Base-by-base conservation (phyloP, 2,329 filamentous ascomycete genomes). In the Diaporthe velutina region DNA sequence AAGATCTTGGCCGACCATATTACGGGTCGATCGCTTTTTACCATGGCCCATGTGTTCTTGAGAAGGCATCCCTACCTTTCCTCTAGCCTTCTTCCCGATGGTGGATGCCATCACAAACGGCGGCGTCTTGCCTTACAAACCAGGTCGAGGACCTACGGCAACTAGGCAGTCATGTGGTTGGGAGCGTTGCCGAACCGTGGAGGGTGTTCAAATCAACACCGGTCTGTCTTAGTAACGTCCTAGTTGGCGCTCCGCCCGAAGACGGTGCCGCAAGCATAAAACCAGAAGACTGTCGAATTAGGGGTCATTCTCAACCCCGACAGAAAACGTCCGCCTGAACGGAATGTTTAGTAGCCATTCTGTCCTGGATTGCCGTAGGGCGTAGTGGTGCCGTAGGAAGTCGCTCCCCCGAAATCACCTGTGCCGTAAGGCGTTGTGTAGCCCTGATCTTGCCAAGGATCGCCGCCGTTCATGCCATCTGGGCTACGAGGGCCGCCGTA, bases 381-480 rank as follows among this genome's bases (percentile, higher is more conserved):
- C 6, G 84, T 86, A 9, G 82, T 80, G 22, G 81, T 83, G 8
- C 82, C 81, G 73, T 87, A 88, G 1, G 86, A 86, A 15, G 86
- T 88, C 4, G 85, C 85, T 13, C 85, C 85, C 58, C 85, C 89
- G 67, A 83, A 88, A 90, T 30, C 85, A 84, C 87, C 78, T 61
- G 79, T 80, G 33, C 88, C 91, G 79, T 92, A 94, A 0, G 93
- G 92, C 12, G 93, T 94, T 13, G 91, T 92, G 81, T 91, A 94
- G 48, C 93, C 93, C 74, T 91, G 89, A 57, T 90, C 89, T 77
- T 90, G 88, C 85, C 90, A 92, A 35, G 87, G 88, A 28, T 86
- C 87, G 71, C 86, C 87, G 28, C 87, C 90, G 72, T 90, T 85
- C 88, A 92, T 87, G 82, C 88, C 90, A 84, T 92, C 91, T 15